Base-by-base conservation (phyloP, 2,329 filamentous ascomycete genomes). In the Chrysoporthe austroafricana region DNA sequence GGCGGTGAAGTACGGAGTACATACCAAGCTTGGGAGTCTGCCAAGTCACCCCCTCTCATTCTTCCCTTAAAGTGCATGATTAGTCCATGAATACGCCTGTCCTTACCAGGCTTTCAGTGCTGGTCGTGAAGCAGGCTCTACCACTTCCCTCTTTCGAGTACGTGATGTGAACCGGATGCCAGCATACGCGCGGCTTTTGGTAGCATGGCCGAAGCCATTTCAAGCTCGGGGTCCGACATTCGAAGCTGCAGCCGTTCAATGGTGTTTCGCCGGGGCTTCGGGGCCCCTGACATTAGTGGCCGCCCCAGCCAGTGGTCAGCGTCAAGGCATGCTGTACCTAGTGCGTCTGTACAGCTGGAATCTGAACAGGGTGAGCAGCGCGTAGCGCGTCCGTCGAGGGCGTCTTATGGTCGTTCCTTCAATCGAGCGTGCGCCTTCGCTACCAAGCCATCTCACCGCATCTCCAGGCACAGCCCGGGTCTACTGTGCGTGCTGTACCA, bases 91-190 rank as follows among this genome's bases (percentile, higher is more conserved):
- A 34, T 14, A 32, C 16, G 50, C 26, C 21, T 21, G 50, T 54
- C 50, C 50, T 34, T 3, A 32, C 50, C 50, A 32, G 50, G 36
- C 36, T 39, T 32, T 21, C 50, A 32, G 50, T 13, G 50, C 50
- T 14, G 21, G 4, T 52, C 21, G 48, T 52, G 48, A 32, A 52
- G 2, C 21, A 26, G 21, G 21, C 48, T 21, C 11, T 52, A 21
- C 32, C 50, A 34, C 26, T 32, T 54, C 26, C 50, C 50, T 54
- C 26, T 54, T 54, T 54, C 50, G 50, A 54, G 32, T 52, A 21
- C 46, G 46, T 50, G 18, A 50, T 9, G 21, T n/a, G 46, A 21
- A 50, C 8, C 9, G n/a, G 21, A 9, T 52, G 9, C 21, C 4
- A 26, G 48, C 48, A 52, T 26, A 21, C n/a, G 44, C 44, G 18